Conservation (phyloP, 148 eudicot species). For the Talinum fruticosum region DNA sequence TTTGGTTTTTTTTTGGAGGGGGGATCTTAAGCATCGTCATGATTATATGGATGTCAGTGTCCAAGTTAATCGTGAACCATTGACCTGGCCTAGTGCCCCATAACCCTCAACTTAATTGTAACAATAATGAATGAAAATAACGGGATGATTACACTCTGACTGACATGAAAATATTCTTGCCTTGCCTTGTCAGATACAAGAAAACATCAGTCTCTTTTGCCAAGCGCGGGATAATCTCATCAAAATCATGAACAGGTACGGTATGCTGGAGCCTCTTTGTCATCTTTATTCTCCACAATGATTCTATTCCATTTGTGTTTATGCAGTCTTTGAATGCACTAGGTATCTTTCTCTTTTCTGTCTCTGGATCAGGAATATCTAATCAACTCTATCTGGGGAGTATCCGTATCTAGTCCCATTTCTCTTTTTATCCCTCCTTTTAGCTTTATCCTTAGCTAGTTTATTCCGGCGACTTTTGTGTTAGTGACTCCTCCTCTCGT, state of each 20-base stretch:
- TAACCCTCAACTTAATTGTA: too few relatives aligned
- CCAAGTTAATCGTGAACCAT: too few relatives aligned
- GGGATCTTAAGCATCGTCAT: too few relatives aligned
- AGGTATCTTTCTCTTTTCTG: neutral
- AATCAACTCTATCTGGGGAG: neutral
- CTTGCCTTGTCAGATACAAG: constrained; percentile 48
- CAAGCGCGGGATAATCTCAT: constrained; percentile 67
- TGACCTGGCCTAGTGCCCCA: too few relatives aligned
- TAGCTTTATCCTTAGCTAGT: neutral
- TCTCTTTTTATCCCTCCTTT: neutral
- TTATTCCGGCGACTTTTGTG: neutral
- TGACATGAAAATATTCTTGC: constrained; percentile 5
- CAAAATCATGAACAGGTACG: constrained; percentile 76
- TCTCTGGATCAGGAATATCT: neutral
- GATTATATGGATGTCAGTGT: too few relatives aligned
- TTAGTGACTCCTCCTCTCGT: neutral
- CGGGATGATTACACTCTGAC: neutral
- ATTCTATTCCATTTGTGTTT: neutral
- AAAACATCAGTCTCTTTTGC: constrained; percentile 64
- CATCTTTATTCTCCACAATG: neutral
- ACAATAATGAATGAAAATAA: too few relatives aligned
- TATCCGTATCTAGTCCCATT: neutral
- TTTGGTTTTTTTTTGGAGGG: too few relatives aligned
- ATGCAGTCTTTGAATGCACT: neutral
- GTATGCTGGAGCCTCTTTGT: constrained; percentile 37